Evolutionary conservation across 495 filamentous ascomycete genomes (phyloP).

Genomic region (Penicillium bovifimosum): DNA sequence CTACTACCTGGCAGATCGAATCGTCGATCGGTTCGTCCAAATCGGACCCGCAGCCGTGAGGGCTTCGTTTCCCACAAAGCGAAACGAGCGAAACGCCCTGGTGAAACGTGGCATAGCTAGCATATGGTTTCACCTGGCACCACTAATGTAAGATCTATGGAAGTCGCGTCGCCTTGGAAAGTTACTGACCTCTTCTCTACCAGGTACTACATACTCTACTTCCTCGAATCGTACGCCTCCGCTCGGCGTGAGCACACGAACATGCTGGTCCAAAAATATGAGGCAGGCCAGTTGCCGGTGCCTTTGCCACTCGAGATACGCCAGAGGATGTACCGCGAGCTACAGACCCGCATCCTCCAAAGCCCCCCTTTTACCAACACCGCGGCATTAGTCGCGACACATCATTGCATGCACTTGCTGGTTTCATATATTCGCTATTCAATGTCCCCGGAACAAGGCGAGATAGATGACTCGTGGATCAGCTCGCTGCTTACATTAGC

Average conservation of each 20-base stretch:
- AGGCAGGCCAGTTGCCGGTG: constrained; percentile 36
- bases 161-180: background rate
- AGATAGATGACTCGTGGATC: constrained; percentile 40
- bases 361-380: constrained; percentile 43
- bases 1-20: constrained; percentile 41
- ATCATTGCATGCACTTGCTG: constrained; percentile 43
- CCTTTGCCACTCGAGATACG: constrained; percentile 32
- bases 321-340: constrained; percentile 33
- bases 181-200: background rate
- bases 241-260: constrained; percentile 41
- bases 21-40: constrained; percentile 37
- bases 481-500: constrained; percentile 39
- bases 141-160: constrained; percentile 31
- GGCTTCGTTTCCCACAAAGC: constrained; percentile 29
- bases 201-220: constrained; percentile 42
- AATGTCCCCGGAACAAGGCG: constrained; percentile 26
- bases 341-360: constrained; percentile 39
- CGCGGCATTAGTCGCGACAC: constrained; percentile 37
- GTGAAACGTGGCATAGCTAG: constrained; percentile 29
- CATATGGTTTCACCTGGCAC: constrained; percentile 38
- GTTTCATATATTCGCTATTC: constrained; percentile 39
- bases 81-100: constrained; percentile 29
- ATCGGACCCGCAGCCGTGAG: constrained; percentile 30
- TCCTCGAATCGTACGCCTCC: constrained; percentile 37
- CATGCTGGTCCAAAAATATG: constrained; percentile 36